Evolutionary conservation across 1,284 basidiomycete genomes (phyloP), one percentile per base, ranked within the genome.

Genomic region (Cryptococcus maquisensis): DNA sequence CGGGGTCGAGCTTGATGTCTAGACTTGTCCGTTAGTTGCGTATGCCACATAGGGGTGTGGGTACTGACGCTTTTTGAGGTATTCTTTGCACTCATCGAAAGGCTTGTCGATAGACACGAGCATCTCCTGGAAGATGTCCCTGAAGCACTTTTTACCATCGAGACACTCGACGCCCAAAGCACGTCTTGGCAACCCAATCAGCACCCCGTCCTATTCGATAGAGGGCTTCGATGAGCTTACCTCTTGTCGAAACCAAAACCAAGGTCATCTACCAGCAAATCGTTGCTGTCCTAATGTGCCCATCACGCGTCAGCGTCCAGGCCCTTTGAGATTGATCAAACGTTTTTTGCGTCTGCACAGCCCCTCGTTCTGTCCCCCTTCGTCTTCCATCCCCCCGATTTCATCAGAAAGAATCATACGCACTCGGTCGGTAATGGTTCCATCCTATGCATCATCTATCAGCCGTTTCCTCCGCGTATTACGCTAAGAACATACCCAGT

Each of bases 1-100:
- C 91, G 1, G 85, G 77, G 72, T 96, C 93, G 43, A 96, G 82
- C 51, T 81, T 81, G 74, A 95, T 90, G 68, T 88, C 90, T 88
- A 67, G 20, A 4, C 12, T 63, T 12, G 45, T 42, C 20, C 16
- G 41, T 55, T 20, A 53, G 43, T 44, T 10, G 16, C 8, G n/a
- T 18, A 39, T 4, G 16, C 38, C 5, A n/a, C 12, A 18, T 32
- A 5, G 1, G 10, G 28, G 28, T 6, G 20, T 41, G 39, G 41
- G 32, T 1, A 63, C 85, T 74, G 58, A 85, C 81, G 83, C 62
- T 85, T 77, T 67, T 81, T 77, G 61, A 87, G 73, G 48, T 83
- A 73, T 60, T 86, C 80, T 71, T 86, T 86, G 76, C 89, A 92
- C 56, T 88, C 82, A n/a, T 88, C 84, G 62, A 91, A 90, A 1